Evolutionary conservation across 1,139 yeast genomes (phyloP).

Genomic region (Kodamaea anthophila): DNA sequence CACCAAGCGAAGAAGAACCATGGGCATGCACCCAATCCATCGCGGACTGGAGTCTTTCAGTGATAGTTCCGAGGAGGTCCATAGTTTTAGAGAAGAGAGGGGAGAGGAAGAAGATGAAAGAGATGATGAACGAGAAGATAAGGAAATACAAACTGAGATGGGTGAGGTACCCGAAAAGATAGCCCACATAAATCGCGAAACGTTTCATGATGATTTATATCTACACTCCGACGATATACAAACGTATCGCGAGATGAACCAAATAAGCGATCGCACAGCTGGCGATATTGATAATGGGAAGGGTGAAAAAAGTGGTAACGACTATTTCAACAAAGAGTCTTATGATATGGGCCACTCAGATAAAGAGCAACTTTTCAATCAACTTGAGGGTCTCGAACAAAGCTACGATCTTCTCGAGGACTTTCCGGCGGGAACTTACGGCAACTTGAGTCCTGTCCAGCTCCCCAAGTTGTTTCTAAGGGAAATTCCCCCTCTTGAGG

Average conservation of each 20-base stretch:
- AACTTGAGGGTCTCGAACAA: background rate
- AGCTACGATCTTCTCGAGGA: no score
- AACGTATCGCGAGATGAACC: background rate
- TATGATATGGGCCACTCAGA: no score
- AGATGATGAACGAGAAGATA: background rate
- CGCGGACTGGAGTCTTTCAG: slow-evolving; percentile 10
- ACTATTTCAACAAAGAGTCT: background rate
- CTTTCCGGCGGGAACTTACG: no score
- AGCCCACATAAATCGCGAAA: background rate
- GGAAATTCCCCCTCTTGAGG: slow-evolving; percentile 4
- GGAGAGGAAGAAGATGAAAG: background rate
- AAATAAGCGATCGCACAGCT: no score
- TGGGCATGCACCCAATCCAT: slow-evolving; percentile 8
- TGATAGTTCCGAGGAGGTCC: slow-evolving; percentile 12
- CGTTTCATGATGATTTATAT: no score
- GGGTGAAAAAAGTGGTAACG: background rate
- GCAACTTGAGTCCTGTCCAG: slow-evolving; percentile 6
- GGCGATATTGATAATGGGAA: background rate
- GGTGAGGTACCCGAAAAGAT: background rate
- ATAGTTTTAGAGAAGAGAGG: background rate
- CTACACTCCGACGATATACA: no score
- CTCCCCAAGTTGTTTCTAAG: slow-evolving; percentile 4
- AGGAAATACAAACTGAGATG: no score
- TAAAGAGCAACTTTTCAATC: background rate
- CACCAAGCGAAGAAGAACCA: slow-evolving; percentile 13